Percentiles rank a stretch among this genome's conserved stretches.
Evolutionary conservation across 345 rosid species (phyloP).

Genomic region (Isatis tinctoria): DNA sequence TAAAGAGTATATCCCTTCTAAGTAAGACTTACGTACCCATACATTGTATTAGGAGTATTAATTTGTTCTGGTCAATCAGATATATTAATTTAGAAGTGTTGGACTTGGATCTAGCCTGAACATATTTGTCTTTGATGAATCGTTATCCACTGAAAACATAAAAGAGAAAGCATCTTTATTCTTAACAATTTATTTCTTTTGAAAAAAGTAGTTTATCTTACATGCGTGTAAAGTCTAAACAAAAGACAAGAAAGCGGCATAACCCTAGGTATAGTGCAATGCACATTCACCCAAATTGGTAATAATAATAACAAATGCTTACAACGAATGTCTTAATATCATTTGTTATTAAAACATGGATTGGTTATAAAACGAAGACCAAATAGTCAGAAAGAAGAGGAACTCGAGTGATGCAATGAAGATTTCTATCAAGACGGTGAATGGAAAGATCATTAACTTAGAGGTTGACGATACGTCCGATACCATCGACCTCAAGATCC

Average conservation of each 20-base stretch:
- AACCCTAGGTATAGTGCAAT: neutral
- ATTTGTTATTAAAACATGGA: neutral
- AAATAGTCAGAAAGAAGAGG: neutral
- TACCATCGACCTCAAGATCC: slow-evolving; percentile 1
- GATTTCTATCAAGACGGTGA: neutral
- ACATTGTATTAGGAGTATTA: too few relatives aligned
- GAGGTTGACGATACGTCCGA: slow-evolving; percentile 9
- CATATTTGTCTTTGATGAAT: neutral
- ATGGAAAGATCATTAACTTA: neutral
- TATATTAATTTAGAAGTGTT: too few relatives aligned
- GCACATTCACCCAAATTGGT: neutral
- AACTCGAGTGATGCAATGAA: neutral
- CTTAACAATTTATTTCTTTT: neutral
- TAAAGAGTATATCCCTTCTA: too few relatives aligned
- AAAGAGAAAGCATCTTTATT: neutral
- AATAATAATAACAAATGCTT: neutral
- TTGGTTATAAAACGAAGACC: neutral
- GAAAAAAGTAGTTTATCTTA: neutral
- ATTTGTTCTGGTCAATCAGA: too few relatives aligned
- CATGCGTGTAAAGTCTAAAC: neutral
- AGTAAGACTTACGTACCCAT: too few relatives aligned
- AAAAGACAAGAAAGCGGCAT: neutral
- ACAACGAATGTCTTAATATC: neutral
- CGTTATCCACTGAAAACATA: neutral
- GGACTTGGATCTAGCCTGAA: too few relatives aligned